Percentiles rank a stretch among this genome's conserved stretches.
Conservation (phyloP, 2,329 filamentous ascomycete species). For the Alternaria sp. region DNA sequence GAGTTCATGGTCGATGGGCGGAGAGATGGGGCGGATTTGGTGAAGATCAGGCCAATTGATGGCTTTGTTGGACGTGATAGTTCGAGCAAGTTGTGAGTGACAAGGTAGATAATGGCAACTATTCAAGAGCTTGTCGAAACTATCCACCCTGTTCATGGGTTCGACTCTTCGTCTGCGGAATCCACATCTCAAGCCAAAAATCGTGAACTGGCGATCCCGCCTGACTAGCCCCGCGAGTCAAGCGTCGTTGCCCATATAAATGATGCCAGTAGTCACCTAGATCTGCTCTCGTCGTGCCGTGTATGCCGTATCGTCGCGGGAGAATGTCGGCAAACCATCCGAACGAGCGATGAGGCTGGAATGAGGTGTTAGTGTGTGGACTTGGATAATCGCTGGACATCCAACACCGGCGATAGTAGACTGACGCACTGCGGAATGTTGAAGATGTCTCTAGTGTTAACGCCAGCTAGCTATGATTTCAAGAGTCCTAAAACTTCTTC, state of each 20-base stretch:
- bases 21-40: slow-evolving; percentile 9
- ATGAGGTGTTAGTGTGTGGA: not conserved
- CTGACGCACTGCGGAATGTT: no score
- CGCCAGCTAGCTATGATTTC: no score
- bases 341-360: slow-evolving; percentile 13
- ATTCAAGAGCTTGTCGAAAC: no score
- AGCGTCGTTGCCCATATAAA: slow-evolving; percentile 6
- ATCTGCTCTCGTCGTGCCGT: slow-evolving; percentile 8
- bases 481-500: no score
- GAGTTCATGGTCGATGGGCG: slow-evolving; percentile 4
- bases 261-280: slow-evolving; percentile 20
- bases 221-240: not conserved
- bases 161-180: slow-evolving; percentile 8
- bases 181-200: slow-evolving; percentile 22
- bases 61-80: slow-evolving; percentile 25
- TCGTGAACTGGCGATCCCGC: not conserved
- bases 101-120: not conserved
- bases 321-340: slow-evolving; percentile 16
- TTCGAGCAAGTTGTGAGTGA: slow-evolving; percentile 12
- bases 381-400: not conserved
- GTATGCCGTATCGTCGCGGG: slow-evolving; percentile 8
- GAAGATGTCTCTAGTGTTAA: no score
- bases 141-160: not conserved
- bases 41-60: slow-evolving; percentile 23
- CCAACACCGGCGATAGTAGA: no score